Evolutionary conservation across 768 basidiomycete species (phyloP).

Genomic region (Udeniomyces megalosporus): DNA sequence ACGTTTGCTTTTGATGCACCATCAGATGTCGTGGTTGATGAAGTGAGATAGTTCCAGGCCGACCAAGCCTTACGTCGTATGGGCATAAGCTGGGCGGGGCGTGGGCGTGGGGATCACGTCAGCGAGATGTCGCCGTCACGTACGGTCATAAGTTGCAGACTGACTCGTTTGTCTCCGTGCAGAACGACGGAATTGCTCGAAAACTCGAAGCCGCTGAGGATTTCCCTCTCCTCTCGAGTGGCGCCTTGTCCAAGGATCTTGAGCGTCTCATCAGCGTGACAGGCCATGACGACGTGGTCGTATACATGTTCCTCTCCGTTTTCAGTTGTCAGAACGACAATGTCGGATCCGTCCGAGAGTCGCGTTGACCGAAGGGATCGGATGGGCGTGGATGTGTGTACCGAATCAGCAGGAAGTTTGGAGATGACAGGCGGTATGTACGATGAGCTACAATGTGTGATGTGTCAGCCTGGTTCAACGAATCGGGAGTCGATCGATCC

Average conservation of each 20-base stretch:
- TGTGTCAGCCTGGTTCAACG: not conserved
- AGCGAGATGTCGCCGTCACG: not conserved
- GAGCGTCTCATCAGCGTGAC: slow-evolving; percentile 52
- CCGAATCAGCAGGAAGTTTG: slow-evolving; percentile 37
- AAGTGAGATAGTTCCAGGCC: slow-evolving; percentile 61
- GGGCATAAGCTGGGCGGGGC: slow-evolving; percentile 51
- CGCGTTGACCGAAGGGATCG: slow-evolving; percentile 21
- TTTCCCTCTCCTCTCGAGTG: slow-evolving; percentile 40
- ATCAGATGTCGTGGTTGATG: slow-evolving; percentile 23
- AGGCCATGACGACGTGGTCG: slow-evolving; percentile 59
- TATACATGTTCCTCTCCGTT: slow-evolving; percentile 37
- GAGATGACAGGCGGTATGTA: slow-evolving; percentile 51
- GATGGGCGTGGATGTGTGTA: slow-evolving; percentile 49
- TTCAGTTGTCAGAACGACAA: slow-evolving; percentile 37
- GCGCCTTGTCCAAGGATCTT: slow-evolving; percentile 35
- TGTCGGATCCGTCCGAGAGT: not conserved
- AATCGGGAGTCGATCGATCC: not conserved
- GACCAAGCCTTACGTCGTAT: slow-evolving; percentile 46
- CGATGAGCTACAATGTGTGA: slow-evolving; percentile 34
- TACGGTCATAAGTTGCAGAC: too few species aligned
- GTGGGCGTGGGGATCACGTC: too few species aligned
- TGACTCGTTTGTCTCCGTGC: slow-evolving; percentile 46
- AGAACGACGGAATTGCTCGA: slow-evolving; percentile 50
- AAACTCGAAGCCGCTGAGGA: slow-evolving; percentile 48
- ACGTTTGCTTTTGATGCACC: slow-evolving; percentile 35